phyloP scores from a whole-genome alignment of 495 filamentous ascomycete genomes.

The Stereocaulon alpinum region DNA sequence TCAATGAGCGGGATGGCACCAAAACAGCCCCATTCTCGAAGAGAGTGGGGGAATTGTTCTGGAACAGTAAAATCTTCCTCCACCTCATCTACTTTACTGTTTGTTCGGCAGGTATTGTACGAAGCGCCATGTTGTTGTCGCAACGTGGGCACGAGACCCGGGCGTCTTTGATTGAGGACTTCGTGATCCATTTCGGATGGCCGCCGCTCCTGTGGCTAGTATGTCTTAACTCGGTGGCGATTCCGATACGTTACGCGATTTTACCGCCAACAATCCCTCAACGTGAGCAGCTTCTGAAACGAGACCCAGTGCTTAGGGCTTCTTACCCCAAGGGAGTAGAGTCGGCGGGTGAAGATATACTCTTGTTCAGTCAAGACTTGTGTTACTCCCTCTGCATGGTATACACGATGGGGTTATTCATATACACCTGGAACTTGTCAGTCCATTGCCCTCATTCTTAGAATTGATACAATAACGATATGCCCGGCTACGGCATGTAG shows the following conservation, averaged over 20 bases:
- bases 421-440: not conserved
- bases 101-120: not conserved
- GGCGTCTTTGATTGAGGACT: not conserved
- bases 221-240: conserved; percentile 1
- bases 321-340: not conserved
- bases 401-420: not conserved
- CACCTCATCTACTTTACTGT: conserved; percentile 11
- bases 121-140: not conserved
- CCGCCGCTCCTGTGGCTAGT: conserved; percentile 8
- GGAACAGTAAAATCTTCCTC: conserved; percentile 9
- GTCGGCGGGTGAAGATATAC: not conserved
- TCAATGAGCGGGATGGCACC: not conserved
- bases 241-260: conserved; percentile 4
- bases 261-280: not conserved
- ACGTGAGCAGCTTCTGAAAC: conserved; percentile 6
- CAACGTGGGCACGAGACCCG: not conserved
- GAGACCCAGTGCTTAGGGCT: conserved; percentile 1
- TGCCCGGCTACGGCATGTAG: no score
- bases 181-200: conserved; percentile 1
- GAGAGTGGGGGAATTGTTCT: conserved; percentile 1
- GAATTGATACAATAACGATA: no score
- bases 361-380: not conserved
- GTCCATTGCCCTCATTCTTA: not conserved
- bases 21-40: not conserved
- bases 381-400: conserved; percentile 2